These are phyloP conservation scores for Xylaria bambusicola DNA, from an alignment of 495 filamentous ascomycete genomes.

Conservation along the genomic window DNA sequence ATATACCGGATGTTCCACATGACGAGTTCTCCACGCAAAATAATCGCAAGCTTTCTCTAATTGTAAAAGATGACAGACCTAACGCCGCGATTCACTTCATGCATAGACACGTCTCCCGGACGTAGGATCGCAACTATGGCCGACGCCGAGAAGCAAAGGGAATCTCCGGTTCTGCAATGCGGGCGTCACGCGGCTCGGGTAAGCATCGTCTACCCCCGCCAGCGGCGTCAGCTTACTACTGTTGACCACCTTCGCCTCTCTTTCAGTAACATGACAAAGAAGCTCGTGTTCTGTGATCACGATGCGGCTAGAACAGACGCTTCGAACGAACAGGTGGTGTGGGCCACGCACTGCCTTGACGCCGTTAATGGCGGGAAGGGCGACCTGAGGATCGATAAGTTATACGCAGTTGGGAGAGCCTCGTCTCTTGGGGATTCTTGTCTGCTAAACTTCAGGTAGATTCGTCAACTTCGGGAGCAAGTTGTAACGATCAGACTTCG, in stretches of 20 bases:
- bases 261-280: constrained; percentile 67
- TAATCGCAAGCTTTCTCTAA: constrained; percentile 8
- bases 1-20: too few species aligned
- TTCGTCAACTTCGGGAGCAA: too few species aligned
- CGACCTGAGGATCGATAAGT: constrained; percentile 56
- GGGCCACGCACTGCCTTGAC: constrained; percentile 51
- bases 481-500: too few species aligned
- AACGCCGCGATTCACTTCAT: too few species aligned
- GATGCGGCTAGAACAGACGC: constrained; percentile 53
- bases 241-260: constrained; percentile 64
- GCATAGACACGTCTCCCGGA: too few species aligned
- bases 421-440: constrained; percentile 52
- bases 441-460: too few species aligned
- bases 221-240: constrained; percentile 60
- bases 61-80: too few species aligned
- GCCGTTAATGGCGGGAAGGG: constrained; percentile 42
- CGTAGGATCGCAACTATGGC: too few species aligned
- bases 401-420: constrained; percentile 65
- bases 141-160: constrained; percentile 62
- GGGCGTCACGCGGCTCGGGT: constrained; percentile 67
- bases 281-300: constrained; percentile 67
- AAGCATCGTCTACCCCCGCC: constrained; percentile 59
- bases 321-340: constrained; percentile 40
- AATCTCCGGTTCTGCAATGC: constrained; percentile 60
- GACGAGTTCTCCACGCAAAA: too few species aligned